Conservation (phyloP, 2,329 filamentous ascomycete genomes). For the Aspergillus thermomutatus region DNA sequence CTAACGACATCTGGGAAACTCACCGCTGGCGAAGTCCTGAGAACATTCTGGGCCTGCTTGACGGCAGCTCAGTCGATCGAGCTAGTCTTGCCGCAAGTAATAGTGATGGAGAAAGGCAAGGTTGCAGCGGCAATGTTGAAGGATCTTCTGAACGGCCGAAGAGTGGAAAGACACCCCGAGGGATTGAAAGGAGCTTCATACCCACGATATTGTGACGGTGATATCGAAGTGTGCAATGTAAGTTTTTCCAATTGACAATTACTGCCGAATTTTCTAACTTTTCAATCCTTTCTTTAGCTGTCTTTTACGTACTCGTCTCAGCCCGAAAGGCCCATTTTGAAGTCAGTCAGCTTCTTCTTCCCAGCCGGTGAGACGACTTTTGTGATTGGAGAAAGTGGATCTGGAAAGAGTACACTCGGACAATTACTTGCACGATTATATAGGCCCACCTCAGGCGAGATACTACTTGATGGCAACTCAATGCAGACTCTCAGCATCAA, state of each 20-base stretch:
- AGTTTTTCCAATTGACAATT: slow-evolving; percentile 5
- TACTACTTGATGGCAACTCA: slow-evolving; percentile 64
- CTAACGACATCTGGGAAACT: slow-evolving; percentile 61
- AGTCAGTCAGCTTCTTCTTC: slow-evolving; percentile 65
- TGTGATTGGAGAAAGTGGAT: slow-evolving; percentile 81
- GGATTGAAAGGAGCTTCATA: slow-evolving; percentile 30
- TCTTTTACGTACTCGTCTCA: slow-evolving; percentile 78
- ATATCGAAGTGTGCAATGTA: slow-evolving; percentile 68
- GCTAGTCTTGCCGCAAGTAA: slow-evolving; percentile 69
- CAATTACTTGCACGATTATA: slow-evolving; percentile 80
- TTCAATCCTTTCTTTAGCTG: slow-evolving; percentile 51
- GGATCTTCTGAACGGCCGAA: slow-evolving; percentile 37
- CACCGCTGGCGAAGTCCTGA: slow-evolving; percentile 67
- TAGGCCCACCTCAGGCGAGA: slow-evolving; percentile 59
- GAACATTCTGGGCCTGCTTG: slow-evolving; percentile 80
- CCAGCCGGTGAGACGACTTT: slow-evolving; percentile 71
- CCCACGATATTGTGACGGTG: slow-evolving; percentile 54
- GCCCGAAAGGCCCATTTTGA: slow-evolving; percentile 57
- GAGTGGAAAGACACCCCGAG: slow-evolving; percentile 12
- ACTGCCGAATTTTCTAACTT: slow-evolving; percentile 4
- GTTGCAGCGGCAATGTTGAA: slow-evolving; percentile 65
- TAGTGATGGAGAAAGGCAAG: slow-evolving; percentile 75
- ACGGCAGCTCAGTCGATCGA: slow-evolving; percentile 73
- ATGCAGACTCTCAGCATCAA: slow-evolving; percentile 60
- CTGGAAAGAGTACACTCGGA: slow-evolving; percentile 85